Conservation (phyloP, 179 eudicot species). For the Spinacia oleracea region DNA sequence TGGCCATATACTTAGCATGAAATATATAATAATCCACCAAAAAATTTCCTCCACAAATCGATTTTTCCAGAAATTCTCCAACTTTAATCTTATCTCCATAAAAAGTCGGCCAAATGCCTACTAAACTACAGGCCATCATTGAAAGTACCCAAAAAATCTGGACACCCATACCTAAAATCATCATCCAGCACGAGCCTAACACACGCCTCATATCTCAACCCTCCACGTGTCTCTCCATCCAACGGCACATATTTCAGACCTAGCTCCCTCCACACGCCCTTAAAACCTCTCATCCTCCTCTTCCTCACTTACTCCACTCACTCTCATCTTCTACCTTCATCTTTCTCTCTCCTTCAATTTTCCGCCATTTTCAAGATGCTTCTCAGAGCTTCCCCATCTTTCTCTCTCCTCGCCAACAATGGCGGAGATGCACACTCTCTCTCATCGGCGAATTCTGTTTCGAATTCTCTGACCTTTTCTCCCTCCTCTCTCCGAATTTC, state of each 20-base stretch:
- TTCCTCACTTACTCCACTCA: constrained; percentile 12
- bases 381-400: constrained; percentile 51
- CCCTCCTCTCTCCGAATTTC: background rate
- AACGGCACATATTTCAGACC: constrained; percentile 33
- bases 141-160: background rate
- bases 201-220: constrained; percentile 56
- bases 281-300: background rate
- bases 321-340: background rate
- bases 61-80: background rate
- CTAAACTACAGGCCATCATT: background rate
- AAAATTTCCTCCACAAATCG: background rate
- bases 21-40: too few relatives aligned
- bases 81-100: background rate
- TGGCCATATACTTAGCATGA: too few relatives aligned
- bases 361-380: constrained; percentile 39
- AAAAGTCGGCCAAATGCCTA: background rate
- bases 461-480: constrained; percentile 12
- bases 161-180: constrained; percentile 24
- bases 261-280: constrained; percentile 25
- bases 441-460: constrained; percentile 19
- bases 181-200: constrained; percentile 41
- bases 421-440: constrained; percentile 28
- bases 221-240: constrained; percentile 48
- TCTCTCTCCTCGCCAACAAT: constrained; percentile 32
- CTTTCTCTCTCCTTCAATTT: background rate